These are phyloP conservation scores for Vigna reflexopilosa DNA, from an alignment of 306 rosid species.

Conservation along the genomic window DNA sequence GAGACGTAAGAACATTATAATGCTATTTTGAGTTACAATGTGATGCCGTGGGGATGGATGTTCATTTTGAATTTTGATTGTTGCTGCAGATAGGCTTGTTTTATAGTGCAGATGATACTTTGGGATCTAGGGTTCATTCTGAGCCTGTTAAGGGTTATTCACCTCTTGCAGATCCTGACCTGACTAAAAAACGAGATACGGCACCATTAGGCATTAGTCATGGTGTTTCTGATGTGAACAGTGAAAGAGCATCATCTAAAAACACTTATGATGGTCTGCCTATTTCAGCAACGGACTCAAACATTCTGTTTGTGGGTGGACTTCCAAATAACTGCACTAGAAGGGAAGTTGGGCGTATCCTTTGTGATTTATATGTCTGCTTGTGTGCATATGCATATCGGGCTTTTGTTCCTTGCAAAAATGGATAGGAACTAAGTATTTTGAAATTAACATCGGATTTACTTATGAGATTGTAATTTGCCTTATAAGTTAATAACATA, in stretches of 20 bases:
- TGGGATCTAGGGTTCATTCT: slow-evolving; percentile 47
- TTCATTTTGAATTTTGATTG: slow-evolving; percentile 12
- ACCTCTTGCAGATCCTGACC: slow-evolving; percentile 49
- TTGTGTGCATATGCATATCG: slow-evolving; percentile 22
- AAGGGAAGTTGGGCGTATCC: slow-evolving; percentile 96
- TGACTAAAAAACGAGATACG: slow-evolving; percentile 49
- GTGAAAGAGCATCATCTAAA: slow-evolving; percentile 52
- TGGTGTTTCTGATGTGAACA: slow-evolving; percentile 45
- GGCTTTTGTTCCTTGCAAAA: slow-evolving; percentile 23
- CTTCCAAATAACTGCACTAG: slow-evolving; percentile 85
- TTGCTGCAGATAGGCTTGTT: slow-evolving; percentile 55
- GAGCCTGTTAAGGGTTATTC: slow-evolving; percentile 54
- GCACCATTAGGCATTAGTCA: slow-evolving; percentile 44
- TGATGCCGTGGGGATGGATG: background rate
- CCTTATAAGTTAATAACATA: slow-evolving; percentile 30
- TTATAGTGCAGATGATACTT: slow-evolving; percentile 52
- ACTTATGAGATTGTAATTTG: background rate
- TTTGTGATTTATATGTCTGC: slow-evolving; percentile 39
- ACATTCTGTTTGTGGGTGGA: slow-evolving; percentile 71
- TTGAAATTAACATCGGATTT: slow-evolving; percentile 13
- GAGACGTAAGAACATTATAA: slow-evolving; percentile 49
- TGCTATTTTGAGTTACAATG: background rate
- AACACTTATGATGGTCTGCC: slow-evolving; percentile 49
- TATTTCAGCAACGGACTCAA: slow-evolving; percentile 56
- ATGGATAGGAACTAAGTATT: slow-evolving; percentile 10